Evolutionary conservation across 768 basidiomycete species (phyloP).

Genomic region (Amanita phalloides): DNA sequence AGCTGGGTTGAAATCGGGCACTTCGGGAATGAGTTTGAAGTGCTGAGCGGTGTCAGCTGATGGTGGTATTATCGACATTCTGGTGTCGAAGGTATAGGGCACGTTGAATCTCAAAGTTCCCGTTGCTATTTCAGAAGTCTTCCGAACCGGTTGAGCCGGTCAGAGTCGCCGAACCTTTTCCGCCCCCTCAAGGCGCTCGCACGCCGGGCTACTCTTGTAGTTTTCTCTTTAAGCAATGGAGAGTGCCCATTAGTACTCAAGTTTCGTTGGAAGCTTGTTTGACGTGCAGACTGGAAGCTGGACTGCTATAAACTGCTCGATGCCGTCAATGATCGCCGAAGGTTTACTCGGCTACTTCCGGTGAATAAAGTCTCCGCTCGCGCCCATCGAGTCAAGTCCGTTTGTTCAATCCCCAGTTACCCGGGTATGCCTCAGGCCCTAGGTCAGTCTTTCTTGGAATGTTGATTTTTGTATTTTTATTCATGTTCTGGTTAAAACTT

Average conservation of each 20-base stretch:
- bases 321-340: not conserved
- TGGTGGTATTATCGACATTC: not conserved
- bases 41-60: not conserved
- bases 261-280: not conserved
- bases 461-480: not conserved
- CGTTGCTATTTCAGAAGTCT: too few species aligned
- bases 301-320: not conserved
- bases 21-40: not conserved
- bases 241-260: not conserved
- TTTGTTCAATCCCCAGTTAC: not conserved
- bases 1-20: conserved; percentile 12
- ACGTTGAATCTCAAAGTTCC: not conserved
- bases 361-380: not conserved
- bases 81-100: not conserved
- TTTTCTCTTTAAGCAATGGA: not conserved
- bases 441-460: not conserved
- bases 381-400: not conserved
- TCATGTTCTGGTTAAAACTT: conserved; percentile 29
- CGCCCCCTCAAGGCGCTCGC: too few species aligned
- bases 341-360: not conserved
- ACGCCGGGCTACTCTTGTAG: not conserved
- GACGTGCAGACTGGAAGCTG: not conserved
- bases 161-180: too few species aligned
- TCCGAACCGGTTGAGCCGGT: too few species aligned
- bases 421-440: not conserved